Evolutionary conservation across 164 flowering plant genomes (phyloP), one percentile per base, ranked within the genome.

Genomic region (Vitis riparia): DNA sequence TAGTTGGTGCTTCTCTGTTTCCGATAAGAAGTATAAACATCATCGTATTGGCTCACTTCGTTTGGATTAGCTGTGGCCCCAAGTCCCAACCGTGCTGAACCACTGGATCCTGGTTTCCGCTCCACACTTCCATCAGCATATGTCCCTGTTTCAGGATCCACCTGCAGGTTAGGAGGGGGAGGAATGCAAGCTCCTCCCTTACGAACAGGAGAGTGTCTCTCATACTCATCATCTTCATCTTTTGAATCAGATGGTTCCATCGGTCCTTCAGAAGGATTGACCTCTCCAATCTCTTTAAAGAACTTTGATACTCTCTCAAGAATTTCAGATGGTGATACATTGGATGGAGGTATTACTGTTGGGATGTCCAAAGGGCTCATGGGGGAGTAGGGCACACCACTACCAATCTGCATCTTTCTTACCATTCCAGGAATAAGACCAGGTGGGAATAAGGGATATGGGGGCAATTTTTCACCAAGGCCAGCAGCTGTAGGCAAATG

Each of bases 361-460:
- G 99, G 99, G 62, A 96, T 96, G 77, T 96, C 99, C 73, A 96
- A 77, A 59, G 99, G 99, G 78, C 97, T 96, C 90, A 93, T 77
- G 5, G 99, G 94, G 58, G 98, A 96, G 80, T 96, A 96, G 4
- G 99, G 98, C 17, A 96, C 99, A 51, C 99, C 99, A 80, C 97
- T 93, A 19, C 99, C 99, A 55, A 96, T 91, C 83, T 96, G 97
- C 95, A 90, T 92, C 75, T 96, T 96, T 68, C 88, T 79, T 19
- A 96, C 97, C 99, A 96, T 96, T 55, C 97, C 98, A 16, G 98
- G 99, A 60, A 96, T 92, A 52, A 96, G 93, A 37, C 98, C 99
- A 29, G 99, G 99, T 1, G 99, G 99, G 73, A 96, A 95, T 51
- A 95, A 72, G 29, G 99, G 99, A 68, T 96, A 92, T 9, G 98